Conservation (phyloP, 148 eudicot genomes). For the Camellia granthamiana region DNA sequence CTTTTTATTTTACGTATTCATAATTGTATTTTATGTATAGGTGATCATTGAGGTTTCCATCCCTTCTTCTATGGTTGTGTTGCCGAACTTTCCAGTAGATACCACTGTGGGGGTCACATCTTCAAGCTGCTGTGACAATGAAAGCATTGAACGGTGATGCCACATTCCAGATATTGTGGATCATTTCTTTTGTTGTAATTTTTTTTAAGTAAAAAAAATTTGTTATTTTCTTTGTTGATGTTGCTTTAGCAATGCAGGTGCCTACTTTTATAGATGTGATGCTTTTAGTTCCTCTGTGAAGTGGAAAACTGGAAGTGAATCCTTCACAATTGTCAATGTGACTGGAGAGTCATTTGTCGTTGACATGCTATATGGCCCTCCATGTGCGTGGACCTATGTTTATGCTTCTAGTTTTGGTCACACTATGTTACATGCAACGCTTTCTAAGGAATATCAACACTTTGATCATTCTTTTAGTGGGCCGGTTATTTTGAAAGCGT, state of each 20-base stretch:
- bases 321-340: slow-evolving; percentile 52
- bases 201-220: not conserved
- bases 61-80: slow-evolving; percentile 70
- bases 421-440: slow-evolving; percentile 55
- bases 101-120: slow-evolving; percentile 70
- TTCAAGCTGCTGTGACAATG: slow-evolving; percentile 78
- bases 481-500: slow-evolving; percentile 53
- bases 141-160: slow-evolving; percentile 59
- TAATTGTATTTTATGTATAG: slow-evolving; percentile 27
- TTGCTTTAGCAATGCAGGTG: slow-evolving; percentile 44
- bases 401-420: slow-evolving; percentile 57
- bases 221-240: not conserved
- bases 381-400: slow-evolving; percentile 62
- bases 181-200: slow-evolving; percentile 7
- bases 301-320: slow-evolving; percentile 70
- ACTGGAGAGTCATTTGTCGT: slow-evolving; percentile 34
- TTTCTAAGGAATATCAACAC: slow-evolving; percentile 41
- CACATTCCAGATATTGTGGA: slow-evolving; percentile 1
- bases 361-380: slow-evolving; percentile 42
- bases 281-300: slow-evolving; percentile 61
- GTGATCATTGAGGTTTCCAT: slow-evolving; percentile 68
- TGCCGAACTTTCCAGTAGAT: slow-evolving; percentile 79
- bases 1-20: not conserved
- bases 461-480: slow-evolving; percentile 42
- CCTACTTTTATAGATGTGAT: slow-evolving; percentile 65